phyloP scores from a whole-genome alignment of 768 basidiomycete genomes.

The Leccinum arenicola region DNA sequence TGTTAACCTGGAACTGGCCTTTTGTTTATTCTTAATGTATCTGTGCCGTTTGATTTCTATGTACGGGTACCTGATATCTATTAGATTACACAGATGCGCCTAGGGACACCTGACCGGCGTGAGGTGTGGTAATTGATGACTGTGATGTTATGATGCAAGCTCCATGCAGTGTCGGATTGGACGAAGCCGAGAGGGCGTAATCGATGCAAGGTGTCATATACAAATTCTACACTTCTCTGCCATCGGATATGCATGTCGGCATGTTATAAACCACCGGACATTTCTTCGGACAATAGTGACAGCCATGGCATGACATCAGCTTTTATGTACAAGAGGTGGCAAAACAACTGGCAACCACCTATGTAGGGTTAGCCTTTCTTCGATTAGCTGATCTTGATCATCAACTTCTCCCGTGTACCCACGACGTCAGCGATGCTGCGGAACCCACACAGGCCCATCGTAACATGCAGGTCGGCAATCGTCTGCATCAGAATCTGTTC shows the following conservation, averaged over 20 bases:
- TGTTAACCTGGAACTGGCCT: slow-evolving; percentile 11
- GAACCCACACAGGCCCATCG: slow-evolving; percentile 43
- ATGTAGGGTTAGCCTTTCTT: neutral
- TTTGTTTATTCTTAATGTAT: slow-evolving; percentile 28
- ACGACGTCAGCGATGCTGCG: slow-evolving; percentile 36
- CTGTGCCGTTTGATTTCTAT: neutral
- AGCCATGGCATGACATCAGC: too few species aligned
- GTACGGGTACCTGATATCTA: neutral
- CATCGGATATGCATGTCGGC: neutral
- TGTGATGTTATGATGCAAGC: neutral
- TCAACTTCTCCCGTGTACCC: slow-evolving; percentile 34
- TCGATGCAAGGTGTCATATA: neutral
- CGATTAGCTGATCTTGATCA: slow-evolving; percentile 25
- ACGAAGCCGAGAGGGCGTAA: too few species aligned
- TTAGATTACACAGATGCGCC: neutral
- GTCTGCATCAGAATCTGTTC: slow-evolving; percentile 45
- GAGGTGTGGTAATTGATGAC: too few species aligned
- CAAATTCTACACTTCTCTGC: neutral
- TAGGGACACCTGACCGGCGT: neutral
- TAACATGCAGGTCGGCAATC: slow-evolving; percentile 42
- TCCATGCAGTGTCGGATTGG: neutral
- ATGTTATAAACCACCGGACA: neutral
- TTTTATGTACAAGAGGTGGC: too few species aligned
- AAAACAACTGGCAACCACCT: neutral
- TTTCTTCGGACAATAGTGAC: neutral